phyloP scores from a whole-genome alignment of 495 filamentous ascomycete species.

The Tuber borchii region DNA sequence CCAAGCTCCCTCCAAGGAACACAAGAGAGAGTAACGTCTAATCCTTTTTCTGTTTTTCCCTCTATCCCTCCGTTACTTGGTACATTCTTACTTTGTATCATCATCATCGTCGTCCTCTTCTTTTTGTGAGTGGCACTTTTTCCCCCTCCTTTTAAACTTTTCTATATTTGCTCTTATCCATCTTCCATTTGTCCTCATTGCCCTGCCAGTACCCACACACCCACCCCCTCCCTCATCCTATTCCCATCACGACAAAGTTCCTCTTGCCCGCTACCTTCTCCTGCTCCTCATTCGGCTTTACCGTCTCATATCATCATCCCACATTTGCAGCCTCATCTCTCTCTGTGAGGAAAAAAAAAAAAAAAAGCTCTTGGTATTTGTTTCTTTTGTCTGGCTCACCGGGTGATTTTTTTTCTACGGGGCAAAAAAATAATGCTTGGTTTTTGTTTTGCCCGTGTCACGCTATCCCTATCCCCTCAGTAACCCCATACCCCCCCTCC shows the following conservation, averaged over 20 bases:
- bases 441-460: conserved; percentile 25
- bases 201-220: not conserved
- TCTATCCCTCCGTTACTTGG: not conserved
- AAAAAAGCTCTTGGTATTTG: not conserved
- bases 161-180: not conserved
- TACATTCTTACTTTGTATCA: conserved; percentile 2
- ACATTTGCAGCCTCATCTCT: not conserved
- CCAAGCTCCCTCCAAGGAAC: not conserved
- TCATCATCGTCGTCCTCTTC: not conserved
- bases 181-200: not conserved
- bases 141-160: not conserved
- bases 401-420: conserved; percentile 10
- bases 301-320: not conserved
- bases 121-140: not conserved
- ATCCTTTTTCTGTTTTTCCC: conserved; percentile 20
- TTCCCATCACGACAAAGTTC: not conserved
- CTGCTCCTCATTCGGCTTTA: not conserved
- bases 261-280: not conserved
- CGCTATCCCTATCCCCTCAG: conserved; percentile 8
- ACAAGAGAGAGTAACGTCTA: conserved; percentile 4
- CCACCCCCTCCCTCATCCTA: not conserved
- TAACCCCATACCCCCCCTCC: not conserved
- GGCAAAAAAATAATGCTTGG: conserved; percentile 20
- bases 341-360: not conserved
- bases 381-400: not conserved